phyloP scores from a whole-genome alignment of 345 rosid species.

The Hirschfeldia incana region DNA sequence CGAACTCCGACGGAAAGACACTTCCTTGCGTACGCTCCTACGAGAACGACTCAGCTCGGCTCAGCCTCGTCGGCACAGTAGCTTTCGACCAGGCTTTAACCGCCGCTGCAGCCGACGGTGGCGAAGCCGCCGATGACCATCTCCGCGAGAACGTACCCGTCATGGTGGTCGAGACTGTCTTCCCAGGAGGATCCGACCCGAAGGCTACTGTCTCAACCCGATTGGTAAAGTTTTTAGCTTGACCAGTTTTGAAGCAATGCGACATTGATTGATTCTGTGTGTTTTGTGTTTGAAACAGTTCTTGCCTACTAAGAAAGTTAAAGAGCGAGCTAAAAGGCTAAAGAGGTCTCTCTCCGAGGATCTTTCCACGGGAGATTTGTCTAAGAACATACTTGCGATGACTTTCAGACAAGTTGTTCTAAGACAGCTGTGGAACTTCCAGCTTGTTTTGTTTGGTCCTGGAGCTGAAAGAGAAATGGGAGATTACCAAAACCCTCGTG shows the following conservation, averaged over 20 bases:
- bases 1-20: conserved; percentile 54
- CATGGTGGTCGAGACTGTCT: conserved; percentile 89
- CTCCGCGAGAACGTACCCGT: conserved; percentile 54
- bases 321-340: conserved; percentile 65
- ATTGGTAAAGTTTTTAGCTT: conserved; percentile 50
- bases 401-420: conserved; percentile 86
- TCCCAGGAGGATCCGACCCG: conserved; percentile 56
- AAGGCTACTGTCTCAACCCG: conserved; percentile 73
- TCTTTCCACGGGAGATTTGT: conserved; percentile 43
- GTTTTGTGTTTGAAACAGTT: conserved; percentile 50
- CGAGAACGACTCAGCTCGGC: conserved; percentile 69
- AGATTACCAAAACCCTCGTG: conserved; percentile 64
- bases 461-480: conserved; percentile 73
- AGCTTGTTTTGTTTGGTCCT: conserved; percentile 63
- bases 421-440: conserved; percentile 75
- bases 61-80: conserved; percentile 77
- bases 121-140: conserved; percentile 77
- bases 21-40: conserved; percentile 82
- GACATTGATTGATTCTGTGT: conserved; percentile 7
- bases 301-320: conserved; percentile 77
- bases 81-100: conserved; percentile 75
- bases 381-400: conserved; percentile 77
- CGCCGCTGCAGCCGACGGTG: conserved; percentile 94
- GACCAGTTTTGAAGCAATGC: neutral
- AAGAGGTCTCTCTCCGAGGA: conserved; percentile 49